phyloP scores from a whole-genome alignment of 441 rosid genomes.

The Melastoma candidum region DNA sequence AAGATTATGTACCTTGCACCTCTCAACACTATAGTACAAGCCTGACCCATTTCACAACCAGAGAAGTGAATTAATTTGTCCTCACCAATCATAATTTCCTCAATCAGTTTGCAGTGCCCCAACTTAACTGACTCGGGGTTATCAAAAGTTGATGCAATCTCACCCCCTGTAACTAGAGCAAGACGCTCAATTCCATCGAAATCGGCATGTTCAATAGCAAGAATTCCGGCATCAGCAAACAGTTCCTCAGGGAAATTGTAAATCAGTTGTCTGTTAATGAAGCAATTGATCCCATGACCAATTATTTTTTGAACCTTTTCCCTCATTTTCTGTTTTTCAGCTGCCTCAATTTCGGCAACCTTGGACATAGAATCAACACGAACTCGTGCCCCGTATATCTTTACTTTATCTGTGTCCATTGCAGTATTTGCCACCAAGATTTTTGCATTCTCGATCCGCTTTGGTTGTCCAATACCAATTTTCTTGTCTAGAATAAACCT shows the following conservation, averaged over 20 bases:
- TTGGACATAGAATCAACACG: constrained; percentile 95
- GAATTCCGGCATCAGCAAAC: constrained; percentile 93
- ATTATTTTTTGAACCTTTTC: constrained; percentile 93
- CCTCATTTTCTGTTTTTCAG: constrained; percentile 97
- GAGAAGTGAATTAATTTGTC: constrained; percentile 95
- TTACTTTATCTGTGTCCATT: constrained; percentile 97
- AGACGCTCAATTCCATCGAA: constrained; percentile 97
- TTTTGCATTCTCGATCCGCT: constrained; percentile 88
- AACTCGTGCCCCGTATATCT: constrained; percentile 98
- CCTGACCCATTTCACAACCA: constrained; percentile 94
- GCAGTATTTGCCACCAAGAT: constrained; percentile 98
- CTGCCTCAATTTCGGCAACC: constrained; percentile 94
- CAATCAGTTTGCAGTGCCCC: constrained; percentile 90
- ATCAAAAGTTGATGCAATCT: constrained; percentile 94
- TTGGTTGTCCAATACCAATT: constrained; percentile 96
- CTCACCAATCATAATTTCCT: constrained; percentile 98
- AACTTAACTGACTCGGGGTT: constrained; percentile 96
- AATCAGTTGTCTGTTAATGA: constrained; percentile 79
- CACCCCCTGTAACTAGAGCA: constrained; percentile 93
- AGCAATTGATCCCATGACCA: constrained; percentile 24
- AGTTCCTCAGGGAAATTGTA: constrained; percentile 98
- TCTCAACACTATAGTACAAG: constrained; percentile 87
- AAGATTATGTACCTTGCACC: constrained; percentile 64
- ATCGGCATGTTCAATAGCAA: constrained; percentile 99
- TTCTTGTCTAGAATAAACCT: constrained; percentile 99